These are phyloP conservation scores for Colletotrichum liaoningense DNA, from an alignment of 2,329 filamentous ascomycete species.

Conservation along the genomic window DNA sequence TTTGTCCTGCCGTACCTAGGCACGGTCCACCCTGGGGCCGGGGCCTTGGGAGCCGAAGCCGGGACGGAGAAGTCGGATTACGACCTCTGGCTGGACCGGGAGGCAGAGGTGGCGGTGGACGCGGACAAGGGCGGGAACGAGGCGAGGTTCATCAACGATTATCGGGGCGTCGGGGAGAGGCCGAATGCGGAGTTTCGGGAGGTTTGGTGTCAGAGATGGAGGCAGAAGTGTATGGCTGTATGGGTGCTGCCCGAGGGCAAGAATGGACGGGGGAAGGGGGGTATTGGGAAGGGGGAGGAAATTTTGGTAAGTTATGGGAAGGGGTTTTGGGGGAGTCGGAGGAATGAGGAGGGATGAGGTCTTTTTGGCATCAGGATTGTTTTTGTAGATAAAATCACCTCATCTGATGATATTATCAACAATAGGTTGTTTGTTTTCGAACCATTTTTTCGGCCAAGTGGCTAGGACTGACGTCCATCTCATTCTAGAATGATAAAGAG, in stretches of 20 bases:
- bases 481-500: neutral
- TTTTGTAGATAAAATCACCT: too few relatives aligned
- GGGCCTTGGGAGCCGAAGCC: slow-evolving; percentile 36
- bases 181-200: slow-evolving; percentile 71
- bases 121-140: slow-evolving; percentile 70
- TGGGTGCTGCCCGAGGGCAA: slow-evolving; percentile 63
- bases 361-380: neutral
- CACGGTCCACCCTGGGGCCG: slow-evolving; percentile 59
- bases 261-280: slow-evolving; percentile 45
- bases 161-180: slow-evolving; percentile 64
- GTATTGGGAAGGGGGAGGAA: slow-evolving; percentile 70
- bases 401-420: too few relatives aligned
- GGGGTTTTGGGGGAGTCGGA: slow-evolving; percentile 67
- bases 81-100: slow-evolving; percentile 72
- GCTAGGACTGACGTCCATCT: neutral
- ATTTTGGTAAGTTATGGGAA: slow-evolving; percentile 76
- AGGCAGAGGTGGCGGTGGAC: slow-evolving; percentile 69
- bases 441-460: neutral
- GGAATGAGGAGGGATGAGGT: neutral
- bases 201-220: slow-evolving; percentile 64
- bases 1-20: slow-evolving; percentile 74
- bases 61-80: slow-evolving; percentile 61
- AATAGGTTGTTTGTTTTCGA: neutral
- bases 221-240: slow-evolving; percentile 67
- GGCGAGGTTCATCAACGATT: slow-evolving; percentile 76